Evolutionary conservation across 2,329 filamentous ascomycete species (phyloP), one percentile per base, ranked within the genome.

Genomic region (Gnomoniopsis sp.): DNA sequence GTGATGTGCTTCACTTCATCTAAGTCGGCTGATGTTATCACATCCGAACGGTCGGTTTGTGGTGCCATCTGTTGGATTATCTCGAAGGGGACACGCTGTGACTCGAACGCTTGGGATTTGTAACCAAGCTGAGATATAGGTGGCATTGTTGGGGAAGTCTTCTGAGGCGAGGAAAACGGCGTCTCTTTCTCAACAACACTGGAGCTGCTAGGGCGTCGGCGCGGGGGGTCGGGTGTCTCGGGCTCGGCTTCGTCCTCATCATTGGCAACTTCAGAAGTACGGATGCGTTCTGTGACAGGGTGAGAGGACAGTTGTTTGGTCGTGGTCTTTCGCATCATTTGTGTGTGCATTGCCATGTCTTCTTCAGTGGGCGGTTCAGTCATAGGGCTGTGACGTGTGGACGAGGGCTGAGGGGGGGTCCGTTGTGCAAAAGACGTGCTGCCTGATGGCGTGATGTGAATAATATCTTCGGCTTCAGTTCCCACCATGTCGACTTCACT

Each of bases 61-160:
- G 78, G 73, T 1, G 76, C 75, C 65, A 85, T 74, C 6, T 71
- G 67, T 21, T 75, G 74, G n/a, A 85, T 75, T 4, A 77, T 70
- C 21, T 79, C 72, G 3, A 80, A 69, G 1, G 81, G 75, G 0
- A 86, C 75, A 3, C 83, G 77, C 63, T 86, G 83, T 58, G 77
- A 79, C 59, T 79, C 77, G 14, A 74, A 62, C 3, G 64, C 68
- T 58, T 76, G 73, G 26, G 67, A 72, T 47, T 70, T 68, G 47
- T 69, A 70, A 1, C 70, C 71, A 36, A 68, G 60, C 21, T 63
- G 64, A 26, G 63, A 67, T 6, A 67, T 64, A 30, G 59, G 54
- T 17, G 59, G 52, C 50, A 57, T 38, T 19, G 49, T 17, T n/a
- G 61, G 59, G n/a, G 59, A 61, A 12, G 63, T 58, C 54, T 58